Conservation (phyloP, 805 yeast genomes). For the Maudiozyma turicensis region DNA sequence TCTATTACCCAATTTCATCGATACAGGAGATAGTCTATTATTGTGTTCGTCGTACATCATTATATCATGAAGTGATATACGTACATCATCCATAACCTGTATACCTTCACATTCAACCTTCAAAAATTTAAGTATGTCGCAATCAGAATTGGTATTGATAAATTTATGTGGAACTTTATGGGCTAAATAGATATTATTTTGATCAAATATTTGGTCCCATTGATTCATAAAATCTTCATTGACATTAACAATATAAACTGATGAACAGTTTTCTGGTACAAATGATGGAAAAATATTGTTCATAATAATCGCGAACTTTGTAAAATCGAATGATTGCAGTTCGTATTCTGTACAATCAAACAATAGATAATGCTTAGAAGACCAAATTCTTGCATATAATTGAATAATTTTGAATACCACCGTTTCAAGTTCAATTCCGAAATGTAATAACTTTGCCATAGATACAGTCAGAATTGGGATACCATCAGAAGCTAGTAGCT, state of each 20-base stretch:
- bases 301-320: slow-evolving; percentile 25
- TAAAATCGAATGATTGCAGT: slow-evolving; percentile 16
- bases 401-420: slow-evolving; percentile 54
- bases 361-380: slow-evolving; percentile 50
- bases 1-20: slow-evolving; percentile 59
- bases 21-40: slow-evolving; percentile 48
- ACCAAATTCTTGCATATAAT: slow-evolving; percentile 62
- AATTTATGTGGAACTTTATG: slow-evolving; percentile 30
- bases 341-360: slow-evolving; percentile 61
- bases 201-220: slow-evolving; percentile 20
- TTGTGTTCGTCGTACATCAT: slow-evolving; percentile 40
- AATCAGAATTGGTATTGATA: slow-evolving; percentile 38
- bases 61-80: slow-evolving; percentile 45
- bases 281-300: slow-evolving; percentile 42
- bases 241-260: slow-evolving; percentile 40
- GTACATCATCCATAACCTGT: slow-evolving; percentile 37
- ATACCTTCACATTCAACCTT: slow-evolving; percentile 37
- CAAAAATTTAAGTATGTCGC: slow-evolving; percentile 33
- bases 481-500: slow-evolving; percentile 64
- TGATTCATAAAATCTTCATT: slow-evolving; percentile 20
- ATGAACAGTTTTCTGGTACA: slow-evolving; percentile 42
- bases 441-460: slow-evolving; percentile 31
- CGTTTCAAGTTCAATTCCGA: slow-evolving; percentile 36
- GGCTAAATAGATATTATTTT: slow-evolving; percentile 19
- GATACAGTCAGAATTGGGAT: slow-evolving; percentile 55